These are phyloP conservation scores for Chrysoporthe austroafricana DNA, from an alignment of 2,329 filamentous ascomycete species.

Conservation along the genomic window DNA sequence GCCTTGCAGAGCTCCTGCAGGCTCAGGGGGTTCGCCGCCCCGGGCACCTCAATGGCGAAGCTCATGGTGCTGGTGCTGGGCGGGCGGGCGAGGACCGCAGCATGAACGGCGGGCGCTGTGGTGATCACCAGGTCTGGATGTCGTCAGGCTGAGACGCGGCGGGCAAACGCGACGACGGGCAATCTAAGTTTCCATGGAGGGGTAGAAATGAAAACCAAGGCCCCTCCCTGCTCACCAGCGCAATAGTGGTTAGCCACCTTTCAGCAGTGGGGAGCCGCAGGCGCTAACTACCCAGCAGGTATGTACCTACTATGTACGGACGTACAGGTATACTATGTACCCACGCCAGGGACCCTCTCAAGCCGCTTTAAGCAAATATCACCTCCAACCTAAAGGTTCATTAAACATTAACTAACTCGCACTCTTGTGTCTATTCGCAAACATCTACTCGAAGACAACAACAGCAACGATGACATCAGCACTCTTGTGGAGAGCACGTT, in stretches of 20 bases:
- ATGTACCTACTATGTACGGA: not conserved
- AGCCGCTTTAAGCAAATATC: no score
- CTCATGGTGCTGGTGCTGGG: constrained; percentile 54
- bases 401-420: no score
- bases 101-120: not conserved
- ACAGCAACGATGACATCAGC: no score
- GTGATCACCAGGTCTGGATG: constrained; percentile 1
- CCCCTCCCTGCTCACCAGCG: not conserved
- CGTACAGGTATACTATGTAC: not conserved
- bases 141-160: not conserved
- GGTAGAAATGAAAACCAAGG: not conserved
- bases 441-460: no score
- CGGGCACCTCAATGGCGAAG: constrained; percentile 77
- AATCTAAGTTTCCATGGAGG: constrained; percentile 6
- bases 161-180: not conserved
- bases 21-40: constrained; percentile 75
- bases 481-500: no score
- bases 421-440: no score
- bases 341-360: not conserved
- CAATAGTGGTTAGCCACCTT: not conserved
- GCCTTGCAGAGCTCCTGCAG: constrained; percentile 66
- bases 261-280: not conserved
- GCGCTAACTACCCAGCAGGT: not conserved
- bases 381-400: no score
- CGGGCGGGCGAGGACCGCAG: not conserved